Percentiles rank a stretch among this genome's conserved stretches.
Evolutionary conservation across 2,329 filamentous ascomycete genomes (phyloP).

Genomic region (Stromatinia cepivora): DNA sequence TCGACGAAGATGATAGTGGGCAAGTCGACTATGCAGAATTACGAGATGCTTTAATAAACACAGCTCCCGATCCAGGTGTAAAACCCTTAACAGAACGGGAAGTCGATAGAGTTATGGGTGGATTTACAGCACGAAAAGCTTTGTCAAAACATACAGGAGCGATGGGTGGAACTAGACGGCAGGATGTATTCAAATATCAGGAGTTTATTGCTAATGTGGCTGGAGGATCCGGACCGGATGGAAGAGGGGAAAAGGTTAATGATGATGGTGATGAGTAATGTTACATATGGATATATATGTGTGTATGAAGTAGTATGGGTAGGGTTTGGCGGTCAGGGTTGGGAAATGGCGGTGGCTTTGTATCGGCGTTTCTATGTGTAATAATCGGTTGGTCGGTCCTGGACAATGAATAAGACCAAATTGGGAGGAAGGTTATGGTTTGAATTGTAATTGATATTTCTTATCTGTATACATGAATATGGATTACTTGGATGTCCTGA

Average conservation of each 20-base stretch:
- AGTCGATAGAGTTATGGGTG: conserved; percentile 82
- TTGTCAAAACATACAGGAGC: conserved; percentile 63
- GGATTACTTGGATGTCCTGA: background rate
- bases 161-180: conserved; percentile 57
- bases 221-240: conserved; percentile 36
- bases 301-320: conserved; percentile 14
- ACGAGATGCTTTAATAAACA: conserved; percentile 78
- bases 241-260: conserved; percentile 29
- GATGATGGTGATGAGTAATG: conserved; percentile 24
- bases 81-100: conserved; percentile 66
- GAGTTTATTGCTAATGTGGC: conserved; percentile 68
- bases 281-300: conserved; percentile 21
- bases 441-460: conserved; percentile 6
- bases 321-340: conserved; percentile 8
- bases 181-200: conserved; percentile 89
- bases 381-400: conserved; percentile 16
- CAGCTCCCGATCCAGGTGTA: conserved; percentile 72
- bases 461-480: background rate
- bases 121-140: conserved; percentile 79
- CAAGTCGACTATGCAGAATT: conserved; percentile 84
- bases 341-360: conserved; percentile 5
- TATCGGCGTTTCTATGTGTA: conserved; percentile 19
- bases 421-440: conserved; percentile 20
- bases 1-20: conserved; percentile 93
- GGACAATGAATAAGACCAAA: conserved; percentile 7